Conservation (phyloP, 352 stramenopile species). For the Globisporangium spinosum region DNA sequence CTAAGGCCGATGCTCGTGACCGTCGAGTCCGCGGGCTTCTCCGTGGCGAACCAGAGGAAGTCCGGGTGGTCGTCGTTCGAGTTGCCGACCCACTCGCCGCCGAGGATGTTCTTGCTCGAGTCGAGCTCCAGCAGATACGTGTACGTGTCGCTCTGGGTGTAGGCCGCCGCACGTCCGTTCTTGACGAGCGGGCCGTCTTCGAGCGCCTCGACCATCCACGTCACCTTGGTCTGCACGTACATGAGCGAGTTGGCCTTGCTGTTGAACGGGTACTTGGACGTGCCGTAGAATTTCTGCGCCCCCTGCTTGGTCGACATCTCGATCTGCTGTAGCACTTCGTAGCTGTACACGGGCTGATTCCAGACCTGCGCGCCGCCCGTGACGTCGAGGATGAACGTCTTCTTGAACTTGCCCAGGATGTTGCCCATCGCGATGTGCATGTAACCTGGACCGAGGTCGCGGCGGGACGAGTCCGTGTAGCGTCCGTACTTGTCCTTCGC, state of each 20-base stretch:
- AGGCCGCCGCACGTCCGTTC: slow-evolving; percentile 7
- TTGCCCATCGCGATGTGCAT: slow-evolving; percentile 20
- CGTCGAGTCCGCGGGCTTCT: slow-evolving; percentile 7
- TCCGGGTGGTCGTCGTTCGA: slow-evolving; percentile 17
- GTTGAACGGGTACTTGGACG: slow-evolving; percentile 53
- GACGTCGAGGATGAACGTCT: slow-evolving; percentile 21
- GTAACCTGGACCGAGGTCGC: slow-evolving; percentile 15
- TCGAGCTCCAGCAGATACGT: slow-evolving; percentile 22
- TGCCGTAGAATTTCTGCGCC: slow-evolving; percentile 35
- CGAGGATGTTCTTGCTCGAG: slow-evolving; percentile 14
- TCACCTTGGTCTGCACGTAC: slow-evolving; percentile 41
- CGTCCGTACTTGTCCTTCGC: slow-evolving; percentile 18
- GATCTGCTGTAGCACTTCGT: slow-evolving; percentile 26
- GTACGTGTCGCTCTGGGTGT: slow-evolving; percentile 14
- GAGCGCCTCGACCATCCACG: slow-evolving; percentile 32
- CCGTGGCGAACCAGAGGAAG: slow-evolving; percentile 16
- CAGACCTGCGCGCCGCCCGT: slow-evolving; percentile 32
- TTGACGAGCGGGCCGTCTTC: slow-evolving; percentile 16
- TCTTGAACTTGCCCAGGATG: slow-evolving; percentile 17
- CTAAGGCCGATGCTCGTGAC: slow-evolving; percentile 14
- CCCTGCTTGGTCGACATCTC: slow-evolving; percentile 32
- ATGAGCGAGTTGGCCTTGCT: slow-evolving; percentile 31
- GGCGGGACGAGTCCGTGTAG: slow-evolving; percentile 16
- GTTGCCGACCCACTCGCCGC: slow-evolving; percentile 20
- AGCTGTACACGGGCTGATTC: slow-evolving; percentile 59